Evolutionary conservation across 768 basidiomycete genomes (phyloP), one percentile per base, ranked within the genome.

Genomic region (Suillus variegatus): DNA sequence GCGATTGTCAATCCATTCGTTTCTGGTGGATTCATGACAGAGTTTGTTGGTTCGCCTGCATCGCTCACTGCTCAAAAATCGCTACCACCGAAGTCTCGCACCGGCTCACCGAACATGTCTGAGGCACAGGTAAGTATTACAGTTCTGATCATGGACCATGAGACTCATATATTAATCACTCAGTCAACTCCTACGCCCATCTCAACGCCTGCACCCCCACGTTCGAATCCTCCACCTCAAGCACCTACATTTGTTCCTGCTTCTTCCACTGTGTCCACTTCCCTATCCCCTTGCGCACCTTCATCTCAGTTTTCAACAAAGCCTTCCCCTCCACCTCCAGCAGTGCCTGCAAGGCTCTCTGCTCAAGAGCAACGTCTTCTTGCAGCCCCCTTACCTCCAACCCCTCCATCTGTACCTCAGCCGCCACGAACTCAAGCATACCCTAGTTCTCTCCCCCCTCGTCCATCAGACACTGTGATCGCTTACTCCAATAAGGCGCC

Each of bases 11-110:
- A 82, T 70, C 78, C 83, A n/a, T 84, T 86, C 63, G 80, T 85
- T 13, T 84, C 84, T 12, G 82, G 78, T n/a, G 83, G 85, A 22
- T 81, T 83, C 55, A 73, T 84, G 64, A 81, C 80, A 16, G 82
- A 82, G 60, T 84, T 84, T 43, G 76, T 77, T 40, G 77, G 76
- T 22, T 68, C 68, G 43, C 71, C 71, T 22, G 70, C 73, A 14
- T 71, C 73, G 6, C 38, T 67, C 16, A 68, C 63, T 9, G 73
- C 64, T 14, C 70, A 36, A 51, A 75, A 60, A 38, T 40, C 43
- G 38, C 52, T 47, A n/a, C 43, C 64, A 47, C 51, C 52, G 13
- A 66, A 73, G 61, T 70, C 68, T 36, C 58, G 58, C 41, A 60
- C 58, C 3, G 58, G 58, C 12, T 60, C 58, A 43, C 58, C 58